Evolutionary conservation across 2,329 filamentous ascomycete genomes (phyloP), one percentile per base, ranked within the genome.

Genomic region (Ceratocystis ficicola): DNA sequence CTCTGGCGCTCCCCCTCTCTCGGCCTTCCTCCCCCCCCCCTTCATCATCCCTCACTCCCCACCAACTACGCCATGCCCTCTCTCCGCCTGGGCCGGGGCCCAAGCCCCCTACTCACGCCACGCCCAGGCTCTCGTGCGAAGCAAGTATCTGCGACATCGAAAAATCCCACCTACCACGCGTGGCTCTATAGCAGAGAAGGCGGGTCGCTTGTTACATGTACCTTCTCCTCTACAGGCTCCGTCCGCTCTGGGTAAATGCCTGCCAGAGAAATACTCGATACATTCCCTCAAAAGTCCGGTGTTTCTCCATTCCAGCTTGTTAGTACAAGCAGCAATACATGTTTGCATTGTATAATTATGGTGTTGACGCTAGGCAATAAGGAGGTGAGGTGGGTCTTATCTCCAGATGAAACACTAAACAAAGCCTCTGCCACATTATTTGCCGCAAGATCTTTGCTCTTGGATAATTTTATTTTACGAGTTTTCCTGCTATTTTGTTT

Each of bases 321-420:
- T 8, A 36, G 32, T 36, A 10, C 2, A 36, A 36, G 32, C 32
- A 36, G 32, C 32, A 10, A 36, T 36, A 8, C 55, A 59, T 20
- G 22, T 6, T n/a, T 50, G 46, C 46, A 5, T 50, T n/a, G 5
- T n/a, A 8, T 22, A n/a, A 50, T 50, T n/a, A n/a, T n/a, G 7
- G 46, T n/a, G 20, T 22, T n/a, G 17, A 55, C n/a, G 30, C 50
- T 55, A 55, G 20, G 10, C 50, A 55, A 22, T 48, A 48, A 50
- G 46, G 28, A 57, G 50, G 8, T 10, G 28, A 57, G 50, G 8
- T 10, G 50, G 6, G 7, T 57, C 28, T 32, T 46, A 48, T 61
- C 63, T 60, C 63, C 30, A 65, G 30, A 61, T 65, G 63, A 65
- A 65, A 65, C 63, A 65, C 63, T 41, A 65, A 44, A 60, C 30